Percentiles rank a stretch among this genome's conserved stretches.
Conservation (phyloP, 805 yeast genomes). For the Zygoascus flipseniorum region DNA sequence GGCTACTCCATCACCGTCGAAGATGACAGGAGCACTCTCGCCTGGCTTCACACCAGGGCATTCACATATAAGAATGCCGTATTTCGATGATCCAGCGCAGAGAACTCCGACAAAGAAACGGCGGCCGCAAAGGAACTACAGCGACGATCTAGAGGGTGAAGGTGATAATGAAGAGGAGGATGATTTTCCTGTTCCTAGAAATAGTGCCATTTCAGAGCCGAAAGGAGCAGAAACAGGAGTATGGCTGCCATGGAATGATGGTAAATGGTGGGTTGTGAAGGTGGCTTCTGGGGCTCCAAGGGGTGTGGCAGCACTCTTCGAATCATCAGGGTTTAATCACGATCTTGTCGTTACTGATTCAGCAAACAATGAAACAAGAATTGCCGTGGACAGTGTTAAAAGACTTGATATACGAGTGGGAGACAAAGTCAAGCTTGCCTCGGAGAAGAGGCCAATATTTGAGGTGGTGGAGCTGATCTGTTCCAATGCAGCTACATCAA, state of each 20-base stretch:
- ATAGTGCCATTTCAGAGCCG: background rate
- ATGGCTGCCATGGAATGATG: slow-evolving; percentile 7
- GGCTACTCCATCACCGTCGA: background rate
- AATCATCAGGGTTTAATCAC: background rate
- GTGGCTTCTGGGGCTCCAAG: background rate
- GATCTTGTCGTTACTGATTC: background rate
- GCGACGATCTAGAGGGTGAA: background rate
- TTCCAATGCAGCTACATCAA: background rate
- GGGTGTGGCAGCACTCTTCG: background rate
- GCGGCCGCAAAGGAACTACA: background rate
- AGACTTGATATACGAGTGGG: slow-evolving; percentile 13
- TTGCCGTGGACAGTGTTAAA: background rate
- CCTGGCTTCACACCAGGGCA: slow-evolving; percentile 1
- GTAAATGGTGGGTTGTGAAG: slow-evolving; percentile 3
- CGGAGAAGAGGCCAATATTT: slow-evolving; percentile 9
- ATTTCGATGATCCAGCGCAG: background rate
- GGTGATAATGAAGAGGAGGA: background rate
- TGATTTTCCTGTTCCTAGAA: background rate
- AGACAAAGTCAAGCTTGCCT: slow-evolving; percentile 14
- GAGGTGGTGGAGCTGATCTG: slow-evolving; percentile 10
- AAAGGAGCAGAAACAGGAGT: background rate
- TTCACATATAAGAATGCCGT: background rate
- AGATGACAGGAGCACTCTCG: background rate
- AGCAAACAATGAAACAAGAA: background rate
- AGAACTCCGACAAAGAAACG: slow-evolving; percentile 1